Evolutionary conservation across 768 basidiomycete species (phyloP).

Genomic region (Paxillus rubicundulus): DNA sequence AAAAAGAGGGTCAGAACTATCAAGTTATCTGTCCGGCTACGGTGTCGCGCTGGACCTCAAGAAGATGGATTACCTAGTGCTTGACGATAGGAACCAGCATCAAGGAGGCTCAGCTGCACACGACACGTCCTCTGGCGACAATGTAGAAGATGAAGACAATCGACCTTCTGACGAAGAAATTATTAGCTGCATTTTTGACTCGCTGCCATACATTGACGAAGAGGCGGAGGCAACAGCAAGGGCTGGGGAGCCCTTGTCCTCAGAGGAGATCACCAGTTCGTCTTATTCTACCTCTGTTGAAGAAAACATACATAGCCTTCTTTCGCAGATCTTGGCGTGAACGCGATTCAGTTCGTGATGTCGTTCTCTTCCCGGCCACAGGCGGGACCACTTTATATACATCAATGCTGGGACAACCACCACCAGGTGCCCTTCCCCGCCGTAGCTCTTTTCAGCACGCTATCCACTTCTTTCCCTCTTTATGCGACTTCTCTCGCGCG

Average conservation of each 20-base stretch:
- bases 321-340: constrained; percentile 57
- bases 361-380: constrained; percentile 52
- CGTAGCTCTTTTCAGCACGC: constrained; percentile 45
- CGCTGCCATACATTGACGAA: constrained; percentile 28
- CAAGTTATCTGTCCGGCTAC: constrained; percentile 74
- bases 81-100: constrained; percentile 71
- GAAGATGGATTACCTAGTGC: constrained; percentile 93
- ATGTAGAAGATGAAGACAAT: constrained; percentile 7
- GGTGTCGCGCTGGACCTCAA: constrained; percentile 92
- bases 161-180: constrained; percentile 16
- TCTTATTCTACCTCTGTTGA: constrained; percentile 4
- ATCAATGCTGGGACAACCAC: constrained; percentile 20
- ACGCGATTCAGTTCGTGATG: constrained; percentile 73
- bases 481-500: constrained; percentile 76
- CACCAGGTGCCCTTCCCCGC: constrained; percentile 12
- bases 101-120: background rate
- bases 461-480: constrained; percentile 88
- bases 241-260: constrained; percentile 43
- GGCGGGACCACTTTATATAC: constrained; percentile 25
- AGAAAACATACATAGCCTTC: background rate
- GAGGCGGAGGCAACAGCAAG: constrained; percentile 34
- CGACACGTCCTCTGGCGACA: background rate
- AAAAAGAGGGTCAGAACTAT: constrained; percentile 37
- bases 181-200: constrained; percentile 29
- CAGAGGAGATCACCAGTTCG: constrained; percentile 56